Conservation (phyloP, 2,329 filamentous ascomycete genomes). For the Epichloe bromicola region DNA sequence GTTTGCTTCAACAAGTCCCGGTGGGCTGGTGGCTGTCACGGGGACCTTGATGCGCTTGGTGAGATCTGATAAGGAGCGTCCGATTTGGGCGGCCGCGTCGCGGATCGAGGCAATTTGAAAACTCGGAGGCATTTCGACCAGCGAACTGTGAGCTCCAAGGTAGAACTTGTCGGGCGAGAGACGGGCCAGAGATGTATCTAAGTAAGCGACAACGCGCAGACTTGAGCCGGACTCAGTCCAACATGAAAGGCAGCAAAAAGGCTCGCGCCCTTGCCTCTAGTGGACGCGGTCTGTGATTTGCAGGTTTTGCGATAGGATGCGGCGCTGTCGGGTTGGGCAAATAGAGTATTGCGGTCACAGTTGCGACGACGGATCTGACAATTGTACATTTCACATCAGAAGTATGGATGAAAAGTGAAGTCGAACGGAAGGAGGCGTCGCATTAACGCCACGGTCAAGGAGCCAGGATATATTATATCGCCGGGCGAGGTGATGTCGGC, state of each 20-base stretch:
- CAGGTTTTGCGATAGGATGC: neutral
- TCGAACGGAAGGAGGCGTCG: neutral
- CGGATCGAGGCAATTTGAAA: slow-evolving; percentile 17
- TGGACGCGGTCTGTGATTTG: neutral
- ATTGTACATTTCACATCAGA: neutral
- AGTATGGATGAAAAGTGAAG: neutral
- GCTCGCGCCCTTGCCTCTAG: neutral
- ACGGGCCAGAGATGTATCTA: neutral
- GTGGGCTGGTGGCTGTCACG: slow-evolving; percentile 44
- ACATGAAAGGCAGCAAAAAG: slow-evolving; percentile 1
- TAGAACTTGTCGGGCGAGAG: neutral
- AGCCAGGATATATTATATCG: slow-evolving; percentile 3
- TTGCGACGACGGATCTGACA: neutral
- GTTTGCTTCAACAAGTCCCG: slow-evolving; percentile 48
- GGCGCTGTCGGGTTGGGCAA: neutral
- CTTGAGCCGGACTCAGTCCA: neutral
- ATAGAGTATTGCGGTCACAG: neutral
- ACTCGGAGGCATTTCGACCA: slow-evolving; percentile 28
- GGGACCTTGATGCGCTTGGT: slow-evolving; percentile 47
- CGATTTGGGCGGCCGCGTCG: slow-evolving; percentile 19
- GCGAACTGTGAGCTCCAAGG: slow-evolving; percentile 1
- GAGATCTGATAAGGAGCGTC: slow-evolving; percentile 24
- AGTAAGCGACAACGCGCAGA: slow-evolving; percentile 3
- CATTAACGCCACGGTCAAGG: neutral
- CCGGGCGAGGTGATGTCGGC: slow-evolving; percentile 13